These are phyloP conservation scores for Cryptosporidium sp. DNA, from an alignment of 169 alveolate genomes.

Conservation along the genomic window DNA sequence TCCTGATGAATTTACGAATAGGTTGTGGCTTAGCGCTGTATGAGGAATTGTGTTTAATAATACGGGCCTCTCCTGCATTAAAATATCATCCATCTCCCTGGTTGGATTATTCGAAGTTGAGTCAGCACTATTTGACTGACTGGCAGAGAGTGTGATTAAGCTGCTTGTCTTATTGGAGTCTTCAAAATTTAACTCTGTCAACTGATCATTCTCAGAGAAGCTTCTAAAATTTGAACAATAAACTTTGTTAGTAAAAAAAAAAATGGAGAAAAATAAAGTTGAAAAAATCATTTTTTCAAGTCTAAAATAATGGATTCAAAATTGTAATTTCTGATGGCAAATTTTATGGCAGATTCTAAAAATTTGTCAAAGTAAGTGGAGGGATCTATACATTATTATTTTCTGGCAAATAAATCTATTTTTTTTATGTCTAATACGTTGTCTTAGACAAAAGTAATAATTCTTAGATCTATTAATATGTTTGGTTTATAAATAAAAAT, in stretches of 20 bases:
- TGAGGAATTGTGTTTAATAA: conserved; percentile 62
- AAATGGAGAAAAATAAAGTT: neutral
- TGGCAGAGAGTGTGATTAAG: neutral
- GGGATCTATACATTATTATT: neutral
- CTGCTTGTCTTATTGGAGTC: neutral
- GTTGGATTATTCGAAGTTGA: neutral
- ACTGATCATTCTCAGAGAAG: conserved; percentile 6
- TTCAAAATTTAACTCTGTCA: neutral
- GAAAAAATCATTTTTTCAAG: neutral
- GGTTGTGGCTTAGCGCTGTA: conserved; percentile 15
- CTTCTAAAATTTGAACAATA: conserved; percentile 41
- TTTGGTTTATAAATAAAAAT: too few species aligned
- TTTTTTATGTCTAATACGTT: neutral
- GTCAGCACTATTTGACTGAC: neutral
- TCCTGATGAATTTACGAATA: conserved; percentile 42
- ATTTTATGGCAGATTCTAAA: neutral
- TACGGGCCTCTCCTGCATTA: conserved; percentile 49
- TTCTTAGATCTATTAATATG: neutral
- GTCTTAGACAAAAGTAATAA: neutral
- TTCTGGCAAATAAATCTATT: neutral
- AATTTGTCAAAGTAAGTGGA: neutral
- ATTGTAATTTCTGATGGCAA: neutral
- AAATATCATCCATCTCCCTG: conserved; percentile 20
- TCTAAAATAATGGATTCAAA: neutral
- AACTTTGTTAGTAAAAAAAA: neutral